Percentiles rank a stretch among this genome's conserved stretches.
phyloP scores from a whole-genome alignment of 148 eudicot species.

The Silene conica region DNA sequence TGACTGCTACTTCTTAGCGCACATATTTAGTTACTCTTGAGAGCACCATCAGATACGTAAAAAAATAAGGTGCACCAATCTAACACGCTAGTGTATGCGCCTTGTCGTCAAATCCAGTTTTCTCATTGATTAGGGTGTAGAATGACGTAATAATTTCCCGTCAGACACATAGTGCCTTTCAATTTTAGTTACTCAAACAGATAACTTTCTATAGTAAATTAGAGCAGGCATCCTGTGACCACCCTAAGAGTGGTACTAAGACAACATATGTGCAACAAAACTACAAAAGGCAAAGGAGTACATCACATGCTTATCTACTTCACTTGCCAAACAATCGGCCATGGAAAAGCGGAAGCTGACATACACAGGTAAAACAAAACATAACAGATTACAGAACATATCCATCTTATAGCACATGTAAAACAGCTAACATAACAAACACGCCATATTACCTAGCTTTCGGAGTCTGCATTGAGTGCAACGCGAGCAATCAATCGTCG shows the following conservation, averaged over 20 bases:
- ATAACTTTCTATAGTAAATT: background rate
- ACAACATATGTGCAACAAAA: background rate
- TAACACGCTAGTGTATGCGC: background rate
- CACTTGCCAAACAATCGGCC: background rate
- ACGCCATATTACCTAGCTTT: constrained; percentile 52
- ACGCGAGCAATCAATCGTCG: constrained; percentile 5
- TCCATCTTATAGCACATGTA: background rate
- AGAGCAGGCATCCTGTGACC: constrained; percentile 14
- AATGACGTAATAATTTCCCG: background rate
- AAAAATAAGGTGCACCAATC: background rate
- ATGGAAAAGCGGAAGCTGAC: background rate
- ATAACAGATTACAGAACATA: background rate
- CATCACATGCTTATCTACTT: constrained; percentile 8
- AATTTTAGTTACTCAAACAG: background rate
- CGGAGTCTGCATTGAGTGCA: constrained; percentile 60
- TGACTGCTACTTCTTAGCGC: too few relatives aligned
- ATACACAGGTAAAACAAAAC: background rate
- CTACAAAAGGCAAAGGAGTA: constrained; percentile 2
- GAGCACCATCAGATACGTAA: too few relatives aligned
- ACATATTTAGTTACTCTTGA: too few relatives aligned
- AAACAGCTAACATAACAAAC: background rate
- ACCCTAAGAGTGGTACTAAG: constrained; percentile 6
- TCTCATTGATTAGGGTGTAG: background rate
- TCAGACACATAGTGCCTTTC: constrained; percentile 6
- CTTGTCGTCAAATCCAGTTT: background rate